Percentiles rank a stretch among this genome's conserved stretches.
Evolutionary conservation across 2,329 filamentous ascomycete genomes (phyloP).

Genomic region (Laburnicola sp.): DNA sequence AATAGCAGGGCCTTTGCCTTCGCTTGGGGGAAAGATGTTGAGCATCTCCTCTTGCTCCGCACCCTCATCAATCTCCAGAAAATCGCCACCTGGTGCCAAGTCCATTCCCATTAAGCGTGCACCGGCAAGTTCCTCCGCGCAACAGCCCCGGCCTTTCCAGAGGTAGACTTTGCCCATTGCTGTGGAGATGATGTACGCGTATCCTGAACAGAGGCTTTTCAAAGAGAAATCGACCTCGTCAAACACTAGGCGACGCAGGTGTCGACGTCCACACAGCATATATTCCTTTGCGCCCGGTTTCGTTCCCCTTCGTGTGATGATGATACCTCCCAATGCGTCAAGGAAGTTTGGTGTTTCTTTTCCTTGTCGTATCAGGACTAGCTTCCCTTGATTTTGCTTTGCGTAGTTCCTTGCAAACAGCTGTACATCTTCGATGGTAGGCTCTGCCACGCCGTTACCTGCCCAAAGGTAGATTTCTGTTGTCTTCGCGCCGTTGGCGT

Average conservation of each 20-base stretch:
- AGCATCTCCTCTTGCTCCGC: slow-evolving; percentile 75
- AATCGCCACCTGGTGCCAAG: slow-evolving; percentile 78
- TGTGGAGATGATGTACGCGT: slow-evolving; percentile 79
- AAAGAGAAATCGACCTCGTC: slow-evolving; percentile 86
- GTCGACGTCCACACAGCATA: slow-evolving; percentile 87
- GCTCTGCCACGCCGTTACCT: slow-evolving; percentile 74
- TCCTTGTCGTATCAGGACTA: slow-evolving; percentile 75
- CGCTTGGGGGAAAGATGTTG: slow-evolving; percentile 64
- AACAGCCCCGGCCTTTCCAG: slow-evolving; percentile 90
- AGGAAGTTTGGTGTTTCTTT: slow-evolving; percentile 85
- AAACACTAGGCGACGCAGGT: slow-evolving; percentile 84
- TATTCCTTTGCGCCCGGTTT: slow-evolving; percentile 64
- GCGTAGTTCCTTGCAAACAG: slow-evolving; percentile 75
- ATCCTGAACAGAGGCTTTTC: slow-evolving; percentile 79
- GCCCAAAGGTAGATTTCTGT: slow-evolving; percentile 87
- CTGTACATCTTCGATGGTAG: slow-evolving; percentile 72
- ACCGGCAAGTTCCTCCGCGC: slow-evolving; percentile 83
- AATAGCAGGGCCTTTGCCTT: slow-evolving; percentile 40
- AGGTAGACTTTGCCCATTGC: slow-evolving; percentile 76
- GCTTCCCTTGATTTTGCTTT: slow-evolving; percentile 68
- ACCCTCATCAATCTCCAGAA: slow-evolving; percentile 85
- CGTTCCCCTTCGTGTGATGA: slow-evolving; percentile 77
- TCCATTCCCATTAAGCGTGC: slow-evolving; percentile 93
- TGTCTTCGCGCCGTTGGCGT: slow-evolving; percentile 61
- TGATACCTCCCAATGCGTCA: slow-evolving; percentile 84